Base-by-base conservation (phyloP, 148 eudicot species). In the Arbutus unedo region DNA sequence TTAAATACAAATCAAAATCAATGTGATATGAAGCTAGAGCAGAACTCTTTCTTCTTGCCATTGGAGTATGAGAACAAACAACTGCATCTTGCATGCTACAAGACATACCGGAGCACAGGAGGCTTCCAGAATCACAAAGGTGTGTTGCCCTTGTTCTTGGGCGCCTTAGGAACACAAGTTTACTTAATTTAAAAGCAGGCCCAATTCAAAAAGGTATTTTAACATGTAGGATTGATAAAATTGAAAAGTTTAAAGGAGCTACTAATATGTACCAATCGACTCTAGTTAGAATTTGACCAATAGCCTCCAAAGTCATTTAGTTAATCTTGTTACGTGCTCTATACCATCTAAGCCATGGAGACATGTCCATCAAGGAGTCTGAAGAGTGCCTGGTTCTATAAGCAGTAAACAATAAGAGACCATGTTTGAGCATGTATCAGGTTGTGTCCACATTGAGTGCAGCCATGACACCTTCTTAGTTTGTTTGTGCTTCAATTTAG, bases 21-120 rank as follows among this genome's bases (percentile, higher is more conserved):
- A 23, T 64, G 70, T 64, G 13, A 64, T 68, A 11, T 71, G 57
- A 31, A 23, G 11, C 47, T 53, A 68, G 8, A 87, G 47, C 56
- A 80, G 25, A 14, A 48, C 23, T 13, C 15, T 64, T 79, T 45
- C 48, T 25, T 31, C 47, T 76, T 9, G 48, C 44, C 9, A 23
- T 43, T 77, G 48, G 0, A 76, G 53, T 53, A n/a, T 49, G 53
- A 48, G 18, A 49, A 48, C 4, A 74, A 48, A 49, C 78, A 49
- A 49, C 6, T 2, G 31, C 41, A 5, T n/a, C 50, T 11, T 54
- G 15, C 56, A 54, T 54, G 56, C 56, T 13, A 54, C 56, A 13
- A 13, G 56, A 54, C 54, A 50, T 50, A 50, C 7, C 56, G 10
- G 18, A 54, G 56, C 56, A 54, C 15, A 53, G 3, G 56, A 10